Conservation (phyloP, 352 stramenopile species). For the Aphanomyces stellatus region DNA sequence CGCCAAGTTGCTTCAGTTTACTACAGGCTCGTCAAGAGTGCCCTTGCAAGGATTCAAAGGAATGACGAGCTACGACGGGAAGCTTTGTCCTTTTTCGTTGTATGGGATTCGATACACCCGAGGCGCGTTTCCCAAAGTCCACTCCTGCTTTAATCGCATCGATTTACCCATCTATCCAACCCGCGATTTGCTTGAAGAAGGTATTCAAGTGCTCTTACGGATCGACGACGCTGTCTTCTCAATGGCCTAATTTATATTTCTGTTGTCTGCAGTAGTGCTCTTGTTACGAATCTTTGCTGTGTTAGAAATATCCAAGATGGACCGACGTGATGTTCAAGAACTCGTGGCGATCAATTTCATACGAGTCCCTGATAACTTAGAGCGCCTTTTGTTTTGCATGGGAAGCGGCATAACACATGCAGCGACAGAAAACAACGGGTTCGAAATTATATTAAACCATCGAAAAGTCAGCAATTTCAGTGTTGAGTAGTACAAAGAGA, state of each 20-base stretch:
- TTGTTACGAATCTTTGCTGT: too few relatives aligned
- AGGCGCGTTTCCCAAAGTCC: constrained; percentile 57
- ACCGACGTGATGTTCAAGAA: too few relatives aligned
- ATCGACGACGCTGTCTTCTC: constrained; percentile 95
- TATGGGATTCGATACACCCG: constrained; percentile 49
- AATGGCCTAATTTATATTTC: constrained; percentile 42
- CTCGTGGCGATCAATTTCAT: too few relatives aligned
- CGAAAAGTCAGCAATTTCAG: neutral
- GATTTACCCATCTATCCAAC: constrained; percentile 68
- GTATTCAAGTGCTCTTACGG: constrained; percentile 90
- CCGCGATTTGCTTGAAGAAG: constrained; percentile 89
- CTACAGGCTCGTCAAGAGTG: constrained; percentile 69
- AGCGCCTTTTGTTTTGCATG: too few relatives aligned
- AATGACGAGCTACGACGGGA: constrained; percentile 74
- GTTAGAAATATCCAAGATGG: too few relatives aligned
- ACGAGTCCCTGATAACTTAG: too few relatives aligned
- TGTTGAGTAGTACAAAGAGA: neutral
- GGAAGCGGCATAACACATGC: too few relatives aligned
- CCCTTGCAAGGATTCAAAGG: constrained; percentile 61
- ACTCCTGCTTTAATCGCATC: constrained; percentile 82
- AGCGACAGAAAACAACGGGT: too few relatives aligned
- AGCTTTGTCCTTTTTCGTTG: constrained; percentile 64
- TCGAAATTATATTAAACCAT: neutral
- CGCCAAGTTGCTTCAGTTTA: constrained; percentile 68
- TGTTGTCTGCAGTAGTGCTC: too few relatives aligned